Conservation (phyloP, 2,329 filamentous ascomycete genomes). For the Aplosporella prunicola region DNA sequence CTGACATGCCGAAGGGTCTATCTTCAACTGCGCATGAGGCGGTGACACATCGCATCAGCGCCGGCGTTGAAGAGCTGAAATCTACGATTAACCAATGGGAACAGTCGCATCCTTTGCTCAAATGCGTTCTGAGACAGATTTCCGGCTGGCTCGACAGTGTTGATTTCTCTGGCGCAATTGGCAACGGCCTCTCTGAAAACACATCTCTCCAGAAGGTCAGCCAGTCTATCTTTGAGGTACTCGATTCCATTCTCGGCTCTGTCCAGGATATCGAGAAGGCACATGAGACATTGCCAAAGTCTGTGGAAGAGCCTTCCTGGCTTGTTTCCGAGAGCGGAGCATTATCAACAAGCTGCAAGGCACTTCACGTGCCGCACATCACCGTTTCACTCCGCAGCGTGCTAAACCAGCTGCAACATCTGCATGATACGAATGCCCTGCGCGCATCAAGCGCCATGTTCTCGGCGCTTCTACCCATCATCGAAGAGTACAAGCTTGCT, state of each 20-base stretch:
- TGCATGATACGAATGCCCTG: constrained; percentile 30
- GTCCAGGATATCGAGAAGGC: constrained; percentile 61
- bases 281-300: constrained; percentile 45
- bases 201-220: constrained; percentile 39
- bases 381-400: constrained; percentile 35
- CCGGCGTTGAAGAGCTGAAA: neutral
- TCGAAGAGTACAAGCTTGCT: constrained; percentile 61
- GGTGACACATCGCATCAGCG: neutral
- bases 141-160: constrained; percentile 1
- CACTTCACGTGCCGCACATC: constrained; percentile 52
- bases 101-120: neutral
- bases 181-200: neutral
- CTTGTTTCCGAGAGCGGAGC: constrained; percentile 41
- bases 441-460: constrained; percentile 48
- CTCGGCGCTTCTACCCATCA: constrained; percentile 56
- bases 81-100: neutral
- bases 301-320: constrained; percentile 55
- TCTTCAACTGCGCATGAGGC: neutral
- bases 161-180: neutral
- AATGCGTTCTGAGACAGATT: constrained; percentile 1
- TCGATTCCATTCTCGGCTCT: constrained; percentile 68
- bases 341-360: constrained; percentile 39
- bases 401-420: constrained; percentile 33
- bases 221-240: constrained; percentile 50
- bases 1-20: constrained; percentile 6